A percentile compares a stretch with the other conserved stretches of the same genome.
Conservation (phyloP, 2,329 filamentous ascomycete genomes). For the Colletotrichum camelliae region DNA sequence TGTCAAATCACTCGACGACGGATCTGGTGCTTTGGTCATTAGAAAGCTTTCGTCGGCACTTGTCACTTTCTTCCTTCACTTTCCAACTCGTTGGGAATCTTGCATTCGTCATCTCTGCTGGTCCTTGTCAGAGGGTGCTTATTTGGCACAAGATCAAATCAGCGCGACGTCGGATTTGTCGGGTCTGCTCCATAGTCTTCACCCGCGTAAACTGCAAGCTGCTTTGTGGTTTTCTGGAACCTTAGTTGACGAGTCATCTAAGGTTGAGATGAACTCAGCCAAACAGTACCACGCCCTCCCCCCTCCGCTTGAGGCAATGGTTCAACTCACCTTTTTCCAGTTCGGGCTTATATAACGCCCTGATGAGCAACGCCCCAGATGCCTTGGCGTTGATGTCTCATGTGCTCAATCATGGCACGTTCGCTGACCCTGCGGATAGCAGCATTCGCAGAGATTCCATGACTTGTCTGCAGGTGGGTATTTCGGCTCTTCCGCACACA, state of each 20-base stretch:
- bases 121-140: conserved; percentile 44
- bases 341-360: conserved; percentile 41
- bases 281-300: conserved; percentile 51
- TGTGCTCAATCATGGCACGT: conserved; percentile 31
- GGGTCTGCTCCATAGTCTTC: conserved; percentile 53
- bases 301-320: not conserved
- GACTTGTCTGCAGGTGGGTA: conserved; percentile 63
- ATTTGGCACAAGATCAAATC: conserved; percentile 25
- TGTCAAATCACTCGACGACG: conserved; percentile 55
- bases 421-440: conserved; percentile 28
- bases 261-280: conserved; percentile 66
- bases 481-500: not conserved
- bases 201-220: conserved; percentile 54
- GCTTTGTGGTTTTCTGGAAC: conserved; percentile 69
- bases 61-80: conserved; percentile 76
- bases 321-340: conserved; percentile 26
- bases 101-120: conserved; percentile 64
- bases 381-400: conserved; percentile 43
- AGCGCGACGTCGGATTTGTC: conserved; percentile 42
- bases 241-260: conserved; percentile 71
- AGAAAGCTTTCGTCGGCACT: conserved; percentile 81
- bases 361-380: conserved; percentile 46
- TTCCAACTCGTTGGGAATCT: conserved; percentile 69
- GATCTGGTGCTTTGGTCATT: conserved; percentile 64
- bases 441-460: conserved; percentile 60